Evolutionary conservation across 2,329 filamentous ascomycete genomes (phyloP).

Genomic region (Scedosporium apiospermum): DNA sequence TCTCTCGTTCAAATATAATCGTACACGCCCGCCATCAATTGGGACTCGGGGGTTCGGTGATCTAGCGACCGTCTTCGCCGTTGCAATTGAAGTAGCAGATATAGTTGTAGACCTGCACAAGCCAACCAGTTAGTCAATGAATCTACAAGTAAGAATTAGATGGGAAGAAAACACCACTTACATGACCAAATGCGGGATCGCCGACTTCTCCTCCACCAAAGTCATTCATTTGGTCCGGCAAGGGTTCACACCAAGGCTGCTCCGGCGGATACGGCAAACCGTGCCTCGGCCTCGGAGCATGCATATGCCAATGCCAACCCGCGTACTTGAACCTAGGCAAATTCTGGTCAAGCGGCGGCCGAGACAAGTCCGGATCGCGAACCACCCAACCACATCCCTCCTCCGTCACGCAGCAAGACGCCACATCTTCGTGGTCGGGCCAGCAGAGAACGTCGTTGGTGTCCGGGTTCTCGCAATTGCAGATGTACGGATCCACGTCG

Average conservation of each 20-base stretch:
- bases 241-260: too few relatives aligned
- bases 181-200: neutral
- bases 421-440: neutral
- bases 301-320: too few relatives aligned
- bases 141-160: neutral
- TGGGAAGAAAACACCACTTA: neutral
- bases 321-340: neutral
- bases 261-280: too few relatives aligned
- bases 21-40: too few relatives aligned
- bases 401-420: neutral
- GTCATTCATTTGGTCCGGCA: too few relatives aligned
- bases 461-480: slow-evolving; percentile 1
- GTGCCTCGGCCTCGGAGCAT: too few relatives aligned
- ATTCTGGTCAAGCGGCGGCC: neutral
- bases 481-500: neutral
- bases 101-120: too few relatives aligned
- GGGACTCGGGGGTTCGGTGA: too few relatives aligned
- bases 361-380: neutral
- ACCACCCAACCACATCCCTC: neutral
- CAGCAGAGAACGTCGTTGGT: neutral
- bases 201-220: neutral
- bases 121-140: too few relatives aligned
- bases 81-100: too few relatives aligned
- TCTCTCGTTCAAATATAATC: too few relatives aligned
- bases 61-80: too few relatives aligned